These are phyloP conservation scores for Pseudogymnoascus sp. DNA, from an alignment of 2,329 filamentous ascomycete genomes.

Conservation along the genomic window DNA sequence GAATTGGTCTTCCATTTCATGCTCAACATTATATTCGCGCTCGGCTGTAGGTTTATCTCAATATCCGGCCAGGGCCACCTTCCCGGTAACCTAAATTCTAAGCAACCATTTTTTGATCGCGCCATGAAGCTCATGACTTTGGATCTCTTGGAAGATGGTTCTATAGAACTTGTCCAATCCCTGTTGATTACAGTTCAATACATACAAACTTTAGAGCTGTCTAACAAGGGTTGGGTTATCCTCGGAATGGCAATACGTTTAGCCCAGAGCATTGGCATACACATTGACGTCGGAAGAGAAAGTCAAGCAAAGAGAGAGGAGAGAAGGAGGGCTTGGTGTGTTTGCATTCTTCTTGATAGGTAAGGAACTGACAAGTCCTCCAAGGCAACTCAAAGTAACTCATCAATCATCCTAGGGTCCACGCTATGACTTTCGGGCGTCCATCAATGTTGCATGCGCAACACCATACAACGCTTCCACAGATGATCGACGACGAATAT, in stretches of 20 bases:
- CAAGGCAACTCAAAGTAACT: neutral
- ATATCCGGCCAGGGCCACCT: constrained; percentile 5
- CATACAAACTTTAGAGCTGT: constrained; percentile 21
- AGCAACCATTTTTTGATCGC: constrained; percentile 14
- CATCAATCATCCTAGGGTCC: neutral
- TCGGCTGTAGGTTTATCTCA: constrained; percentile 17
- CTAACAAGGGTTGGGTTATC: constrained; percentile 21
- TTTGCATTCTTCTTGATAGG: constrained; percentile 16
- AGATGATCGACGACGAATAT: constrained; percentile 10
- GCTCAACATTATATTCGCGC: constrained; percentile 22
- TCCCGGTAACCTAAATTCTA: neutral
- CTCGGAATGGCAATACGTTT: constrained; percentile 23
- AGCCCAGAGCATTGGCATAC: constrained; percentile 23
- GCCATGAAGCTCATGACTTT: constrained; percentile 13
- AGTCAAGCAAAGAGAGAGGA: constrained; percentile 14
- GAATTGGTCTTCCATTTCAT: constrained; percentile 14
- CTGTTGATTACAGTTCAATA: constrained; percentile 23
- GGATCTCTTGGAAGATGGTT: constrained; percentile 14
- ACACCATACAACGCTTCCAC: neutral
- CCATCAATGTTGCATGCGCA: constrained; percentile 10
- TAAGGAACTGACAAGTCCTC: neutral
- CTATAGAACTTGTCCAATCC: constrained; percentile 20
- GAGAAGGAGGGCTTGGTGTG: constrained; percentile 14
- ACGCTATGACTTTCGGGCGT: constrained; percentile 17
- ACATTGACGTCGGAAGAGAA: constrained; percentile 13